phyloP scores from a whole-genome alignment of 495 filamentous ascomycete genomes.

The Schizothecium vesticola region DNA sequence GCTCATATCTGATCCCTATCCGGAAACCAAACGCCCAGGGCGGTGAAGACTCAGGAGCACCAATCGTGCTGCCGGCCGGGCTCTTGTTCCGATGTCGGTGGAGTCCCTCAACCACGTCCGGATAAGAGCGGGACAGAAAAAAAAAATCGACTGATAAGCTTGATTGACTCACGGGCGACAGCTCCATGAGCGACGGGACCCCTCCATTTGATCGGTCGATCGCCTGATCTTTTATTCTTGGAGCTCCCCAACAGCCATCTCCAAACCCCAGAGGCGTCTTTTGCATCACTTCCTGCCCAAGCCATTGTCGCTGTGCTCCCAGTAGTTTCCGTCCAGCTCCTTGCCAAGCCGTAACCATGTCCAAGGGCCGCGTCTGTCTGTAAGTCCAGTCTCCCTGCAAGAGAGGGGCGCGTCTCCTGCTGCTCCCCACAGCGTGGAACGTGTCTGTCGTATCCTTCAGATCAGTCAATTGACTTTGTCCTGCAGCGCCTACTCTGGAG shows the following conservation, averaged over 20 bases:
- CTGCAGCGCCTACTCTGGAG: conserved; percentile 43
- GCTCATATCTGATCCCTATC: background rate
- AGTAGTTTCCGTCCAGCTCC: background rate
- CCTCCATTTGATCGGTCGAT: background rate
- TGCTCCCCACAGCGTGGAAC: background rate
- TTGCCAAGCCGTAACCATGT: conserved; percentile 20
- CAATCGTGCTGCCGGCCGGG: background rate
- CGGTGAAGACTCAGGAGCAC: background rate
- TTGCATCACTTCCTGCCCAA: background rate
- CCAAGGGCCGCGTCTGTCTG: conserved; percentile 44
- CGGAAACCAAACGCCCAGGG: background rate
- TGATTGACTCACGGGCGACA: background rate
- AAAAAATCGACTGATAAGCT: background rate
- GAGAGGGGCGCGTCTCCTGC: background rate
- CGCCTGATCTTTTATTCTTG: background rate
- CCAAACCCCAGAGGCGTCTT: background rate
- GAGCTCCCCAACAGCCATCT: background rate
- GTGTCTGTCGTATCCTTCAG: background rate
- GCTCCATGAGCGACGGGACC: background rate
- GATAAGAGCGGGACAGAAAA: background rate
- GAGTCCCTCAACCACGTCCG: background rate
- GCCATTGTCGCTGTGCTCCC: background rate
- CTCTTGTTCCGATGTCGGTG: background rate
- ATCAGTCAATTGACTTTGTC: conserved; percentile 14
- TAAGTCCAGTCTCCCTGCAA: conserved; percentile 21